A percentile compares a stretch with the other conserved stretches of the same genome.
Evolutionary conservation across 1,139 yeast genomes (phyloP).

Genomic region (Eremothecium gossypii): DNA sequence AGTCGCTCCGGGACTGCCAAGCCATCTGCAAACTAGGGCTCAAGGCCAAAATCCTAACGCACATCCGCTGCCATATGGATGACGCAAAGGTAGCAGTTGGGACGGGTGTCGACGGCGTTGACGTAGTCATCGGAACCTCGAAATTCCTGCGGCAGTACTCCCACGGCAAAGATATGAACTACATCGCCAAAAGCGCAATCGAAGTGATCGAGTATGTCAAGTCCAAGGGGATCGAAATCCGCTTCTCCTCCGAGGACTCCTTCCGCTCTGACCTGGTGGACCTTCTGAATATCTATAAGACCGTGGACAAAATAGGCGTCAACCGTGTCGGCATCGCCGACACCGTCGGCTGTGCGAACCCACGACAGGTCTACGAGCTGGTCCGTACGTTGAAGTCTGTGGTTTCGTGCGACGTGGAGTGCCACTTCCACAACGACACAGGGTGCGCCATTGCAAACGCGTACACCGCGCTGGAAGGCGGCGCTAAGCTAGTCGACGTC

Average conservation of each 20-base stretch:
- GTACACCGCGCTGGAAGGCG: slow-evolving; percentile 95
- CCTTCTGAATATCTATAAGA: slow-evolving; percentile 86
- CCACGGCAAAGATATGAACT: slow-evolving; percentile 98
- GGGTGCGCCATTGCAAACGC: slow-evolving; percentile 99
- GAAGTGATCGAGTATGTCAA: slow-evolving; percentile 97
- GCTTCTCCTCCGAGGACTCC: slow-evolving; percentile 95
- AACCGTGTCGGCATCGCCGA: slow-evolving; percentile 99
- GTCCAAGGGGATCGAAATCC: slow-evolving; percentile 92
- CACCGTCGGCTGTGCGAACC: slow-evolving; percentile 98
- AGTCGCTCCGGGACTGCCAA: slow-evolving; percentile 87
- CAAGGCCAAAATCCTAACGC: slow-evolving; percentile 85
- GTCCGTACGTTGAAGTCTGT: slow-evolving; percentile 89
- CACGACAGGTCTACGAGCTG: slow-evolving; percentile 95
- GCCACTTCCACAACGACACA: slow-evolving; percentile 98
- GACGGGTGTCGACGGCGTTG: slow-evolving; percentile 98
- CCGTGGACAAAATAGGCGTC: slow-evolving; percentile 96
- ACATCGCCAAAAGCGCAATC: slow-evolving; percentile 91
- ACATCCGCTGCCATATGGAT: slow-evolving; percentile 97
- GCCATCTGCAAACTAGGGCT: slow-evolving; percentile 96
- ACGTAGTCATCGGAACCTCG: slow-evolving; percentile 96
- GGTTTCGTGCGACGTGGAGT: slow-evolving; percentile 94
- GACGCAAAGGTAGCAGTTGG: slow-evolving; percentile 95
- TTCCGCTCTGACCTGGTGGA: slow-evolving; percentile 96
- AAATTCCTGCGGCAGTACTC: slow-evolving; percentile 90
- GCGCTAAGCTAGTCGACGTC: slow-evolving; percentile 91